A percentile compares a stretch with the other conserved stretches of the same genome.
These are phyloP conservation scores for Brassica hybrid DNA, from an alignment of 441 rosid species.

Conservation along the genomic window DNA sequence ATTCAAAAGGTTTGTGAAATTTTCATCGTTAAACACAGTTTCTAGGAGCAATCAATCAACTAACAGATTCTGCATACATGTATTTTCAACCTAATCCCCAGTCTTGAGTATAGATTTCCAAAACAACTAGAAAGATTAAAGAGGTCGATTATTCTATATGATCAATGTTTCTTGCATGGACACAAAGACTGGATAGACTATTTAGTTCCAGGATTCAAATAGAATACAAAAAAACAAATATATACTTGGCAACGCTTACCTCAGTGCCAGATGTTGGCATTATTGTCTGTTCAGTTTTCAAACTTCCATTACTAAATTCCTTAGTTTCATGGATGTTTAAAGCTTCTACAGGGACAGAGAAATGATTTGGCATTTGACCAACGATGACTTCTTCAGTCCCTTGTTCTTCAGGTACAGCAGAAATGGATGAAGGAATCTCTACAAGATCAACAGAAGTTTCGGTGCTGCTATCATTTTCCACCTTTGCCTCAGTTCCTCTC, in stretches of 20 bases:
- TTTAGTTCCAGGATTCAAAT: conserved; percentile 2
- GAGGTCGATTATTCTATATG: not conserved
- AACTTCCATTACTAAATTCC: conserved; percentile 39
- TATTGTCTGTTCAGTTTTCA: conserved; percentile 35
- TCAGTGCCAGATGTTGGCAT: conserved; percentile 33
- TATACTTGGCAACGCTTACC: conserved; percentile 23
- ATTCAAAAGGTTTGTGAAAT: not conserved
- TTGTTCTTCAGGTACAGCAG: conserved; percentile 39
- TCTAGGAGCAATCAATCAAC: not conserved
- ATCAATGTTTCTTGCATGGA: not conserved
- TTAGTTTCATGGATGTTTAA: conserved; percentile 30
- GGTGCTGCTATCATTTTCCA: conserved; percentile 35
- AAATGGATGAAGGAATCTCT: conserved; percentile 27
- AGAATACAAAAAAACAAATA: not conserved
- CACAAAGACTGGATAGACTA: not conserved
- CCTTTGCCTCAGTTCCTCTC: conserved; percentile 11
- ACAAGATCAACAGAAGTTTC: conserved; percentile 13
- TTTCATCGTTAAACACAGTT: conserved; percentile 15
- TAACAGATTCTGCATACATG: not conserved
- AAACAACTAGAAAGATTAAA: conserved; percentile 8
- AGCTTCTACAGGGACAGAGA: conserved; percentile 38
- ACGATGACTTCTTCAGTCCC: conserved; percentile 36
- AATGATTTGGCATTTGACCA: conserved; percentile 42
- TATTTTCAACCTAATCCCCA: no score
- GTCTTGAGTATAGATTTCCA: not conserved